Percentiles rank a stretch among this genome's conserved stretches.
Conservation (phyloP, 148 eudicot species). For the Chenopodium quinoa region DNA sequence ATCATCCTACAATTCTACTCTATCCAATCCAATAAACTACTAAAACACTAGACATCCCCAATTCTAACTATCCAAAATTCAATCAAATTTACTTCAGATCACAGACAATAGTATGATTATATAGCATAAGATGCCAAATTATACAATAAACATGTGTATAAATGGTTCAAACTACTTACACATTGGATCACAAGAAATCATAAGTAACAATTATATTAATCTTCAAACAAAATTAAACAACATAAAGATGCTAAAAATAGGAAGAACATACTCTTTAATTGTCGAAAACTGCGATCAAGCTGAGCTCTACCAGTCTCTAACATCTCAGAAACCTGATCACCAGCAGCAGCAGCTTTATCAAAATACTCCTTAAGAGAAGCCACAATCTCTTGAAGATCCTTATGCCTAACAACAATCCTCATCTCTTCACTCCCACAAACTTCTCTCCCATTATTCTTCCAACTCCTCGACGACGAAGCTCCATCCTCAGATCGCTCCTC, state of each 20-base stretch:
- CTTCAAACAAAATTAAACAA: too few species aligned
- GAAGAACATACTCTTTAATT: conserved; percentile 58
- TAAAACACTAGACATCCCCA: background rate
- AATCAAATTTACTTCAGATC: background rate
- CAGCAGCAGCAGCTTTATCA: conserved; percentile 83
- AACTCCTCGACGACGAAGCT: conserved; percentile 46
- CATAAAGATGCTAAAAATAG: background rate
- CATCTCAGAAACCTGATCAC: conserved; percentile 90
- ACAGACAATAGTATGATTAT: background rate
- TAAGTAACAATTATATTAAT: background rate
- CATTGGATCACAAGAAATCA: background rate
- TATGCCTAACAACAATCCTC: conserved; percentile 80
- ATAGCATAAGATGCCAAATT: background rate
- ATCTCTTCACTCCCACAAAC: conserved; percentile 47
- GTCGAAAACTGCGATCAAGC: conserved; percentile 82
- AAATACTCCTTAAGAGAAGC: conserved; percentile 70
- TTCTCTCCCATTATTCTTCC: conserved; percentile 44
- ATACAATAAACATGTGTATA: background rate
- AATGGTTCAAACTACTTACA: too few species aligned
- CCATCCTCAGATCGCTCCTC: conserved; percentile 42
- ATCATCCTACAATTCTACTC: background rate
- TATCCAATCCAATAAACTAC: background rate
- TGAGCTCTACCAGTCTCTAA: conserved; percentile 89
- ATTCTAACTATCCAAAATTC: background rate
- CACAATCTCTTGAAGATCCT: conserved; percentile 78